These are phyloP conservation scores for Mycena citricolor DNA, from an alignment of 1,284 basidiomycete genomes.

Conservation along the genomic window DNA sequence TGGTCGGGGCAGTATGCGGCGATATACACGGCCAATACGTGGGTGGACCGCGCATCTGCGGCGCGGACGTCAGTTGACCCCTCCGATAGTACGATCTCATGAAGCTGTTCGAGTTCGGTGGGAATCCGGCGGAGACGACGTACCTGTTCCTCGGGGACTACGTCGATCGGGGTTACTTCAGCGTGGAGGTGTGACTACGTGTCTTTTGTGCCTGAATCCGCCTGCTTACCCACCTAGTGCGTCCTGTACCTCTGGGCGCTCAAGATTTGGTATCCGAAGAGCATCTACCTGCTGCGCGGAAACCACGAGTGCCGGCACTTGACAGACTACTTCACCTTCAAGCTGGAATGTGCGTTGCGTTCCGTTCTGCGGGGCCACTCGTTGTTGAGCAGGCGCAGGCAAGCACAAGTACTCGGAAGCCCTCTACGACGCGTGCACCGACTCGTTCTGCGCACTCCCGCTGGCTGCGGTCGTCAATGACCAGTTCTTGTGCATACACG, in stretches of 20 bases:
- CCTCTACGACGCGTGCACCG: slow-evolving; percentile 89
- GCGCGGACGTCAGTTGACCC: slow-evolving; percentile 24
- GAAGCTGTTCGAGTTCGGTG: slow-evolving; percentile 94
- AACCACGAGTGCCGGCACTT: slow-evolving; percentile 90
- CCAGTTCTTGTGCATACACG: slow-evolving; percentile 94
- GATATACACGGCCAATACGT: slow-evolving; percentile 97
- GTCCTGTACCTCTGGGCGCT: slow-evolving; percentile 87
- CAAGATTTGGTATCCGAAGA: slow-evolving; percentile 93
- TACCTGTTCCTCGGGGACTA: slow-evolving; percentile 96
- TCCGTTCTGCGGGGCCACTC: no score
- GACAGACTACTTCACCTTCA: slow-evolving; percentile 89
- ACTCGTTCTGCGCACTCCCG: slow-evolving; percentile 89
- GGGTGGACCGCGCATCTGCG: slow-evolving; percentile 33
- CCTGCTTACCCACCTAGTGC: slow-evolving; percentile 50
- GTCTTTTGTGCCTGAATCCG: background rate
- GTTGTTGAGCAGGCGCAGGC: slow-evolving; percentile 53
- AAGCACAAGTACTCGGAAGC: slow-evolving; percentile 92
- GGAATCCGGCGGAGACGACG: slow-evolving; percentile 88
- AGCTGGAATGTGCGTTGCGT: slow-evolving; percentile 80
- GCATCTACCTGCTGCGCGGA: slow-evolving; percentile 85
- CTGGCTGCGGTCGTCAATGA: slow-evolving; percentile 96
- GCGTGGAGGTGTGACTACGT: slow-evolving; percentile 68
- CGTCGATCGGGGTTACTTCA: slow-evolving; percentile 93
- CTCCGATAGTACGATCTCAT: slow-evolving; percentile 80
- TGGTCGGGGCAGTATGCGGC: slow-evolving; percentile 66